Conservation (phyloP, 2,329 filamentous ascomycete species). For the Lachnellula subtilissima region DNA sequence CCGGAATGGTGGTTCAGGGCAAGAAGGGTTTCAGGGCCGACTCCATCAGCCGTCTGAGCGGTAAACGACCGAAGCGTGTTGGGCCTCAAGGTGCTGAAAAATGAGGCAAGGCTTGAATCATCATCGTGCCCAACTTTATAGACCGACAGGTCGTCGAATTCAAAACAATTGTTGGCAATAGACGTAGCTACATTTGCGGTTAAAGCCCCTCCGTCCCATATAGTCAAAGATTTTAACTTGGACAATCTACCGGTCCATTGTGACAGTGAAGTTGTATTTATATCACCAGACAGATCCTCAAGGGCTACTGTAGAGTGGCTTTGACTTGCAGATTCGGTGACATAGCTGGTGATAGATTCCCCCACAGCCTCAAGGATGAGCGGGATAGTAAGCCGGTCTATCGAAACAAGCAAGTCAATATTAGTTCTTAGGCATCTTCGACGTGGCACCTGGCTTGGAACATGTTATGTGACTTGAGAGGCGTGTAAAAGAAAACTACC, state of each 20-base stretch:
- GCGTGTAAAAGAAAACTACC: too few relatives aligned
- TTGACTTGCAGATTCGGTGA: slow-evolving; percentile 35
- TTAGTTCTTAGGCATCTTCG: background rate
- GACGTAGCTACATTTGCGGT: slow-evolving; percentile 48
- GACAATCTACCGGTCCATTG: slow-evolving; percentile 56
- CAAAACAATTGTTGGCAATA: slow-evolving; percentile 54
- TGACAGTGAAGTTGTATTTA: slow-evolving; percentile 48
- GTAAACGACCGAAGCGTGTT: slow-evolving; percentile 56
- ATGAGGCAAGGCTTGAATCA: slow-evolving; percentile 53
- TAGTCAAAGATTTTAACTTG: slow-evolving; percentile 52
- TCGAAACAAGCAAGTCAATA: background rate
- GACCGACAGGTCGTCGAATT: slow-evolving; percentile 56
- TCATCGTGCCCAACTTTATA: slow-evolving; percentile 34
- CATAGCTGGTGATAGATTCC: slow-evolving; percentile 51
- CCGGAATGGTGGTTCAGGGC: slow-evolving; percentile 47
- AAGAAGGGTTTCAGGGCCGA: slow-evolving; percentile 50
- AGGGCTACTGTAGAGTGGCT: slow-evolving; percentile 46
- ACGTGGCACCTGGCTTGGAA: too few relatives aligned
- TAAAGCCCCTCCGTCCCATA: slow-evolving; percentile 58
- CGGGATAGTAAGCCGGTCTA: slow-evolving; percentile 31
- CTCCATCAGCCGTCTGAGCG: slow-evolving; percentile 49
- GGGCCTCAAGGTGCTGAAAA: slow-evolving; percentile 50
- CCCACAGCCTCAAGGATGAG: slow-evolving; percentile 45
- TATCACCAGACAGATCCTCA: slow-evolving; percentile 52
- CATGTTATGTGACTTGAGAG: too few relatives aligned